Base-by-base conservation (phyloP, 1,284 basidiomycete genomes). In the Ustilago bromivora region DNA sequence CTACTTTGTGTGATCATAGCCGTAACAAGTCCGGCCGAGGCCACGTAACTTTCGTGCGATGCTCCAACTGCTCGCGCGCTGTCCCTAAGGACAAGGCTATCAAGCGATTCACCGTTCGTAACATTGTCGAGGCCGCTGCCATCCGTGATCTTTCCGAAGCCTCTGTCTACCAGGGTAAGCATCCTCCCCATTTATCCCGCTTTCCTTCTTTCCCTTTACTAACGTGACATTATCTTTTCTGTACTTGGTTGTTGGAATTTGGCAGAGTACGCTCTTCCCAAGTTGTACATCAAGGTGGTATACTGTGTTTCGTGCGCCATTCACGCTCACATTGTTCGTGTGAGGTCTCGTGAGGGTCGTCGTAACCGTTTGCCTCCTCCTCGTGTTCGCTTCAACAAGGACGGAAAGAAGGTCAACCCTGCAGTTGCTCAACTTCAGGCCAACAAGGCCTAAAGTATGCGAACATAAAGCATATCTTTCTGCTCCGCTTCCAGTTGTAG, bases 301-400 rank as follows among this genome's bases (percentile, higher is more conserved):
- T 99, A 99, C 91, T 99, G 96, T 88, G 93, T 99, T 76, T 98
- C 96, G 69, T 99, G 97, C 88, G 96, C 96, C 54, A 98, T 99
- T 88, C 96, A 99, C 91, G 96, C 96, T 84, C 96, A 99, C 89
- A 93, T 85, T 55, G 84, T 85, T 41, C 82, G 84, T 75, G 84
- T 86, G 11, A 82, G 84, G 46, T 85, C 83, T 57, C 78, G 81
- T 62, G 82, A 81, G 70, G 83, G 84, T 53, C 83, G 84, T 52
- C 80, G 84, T 62, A 83, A 72, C 80, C 84, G 84, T 78, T 63
- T 78, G 2, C 97, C 96, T 78, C 96, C 96, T 81, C 94, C 95
- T 57, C 93, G 97, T 83, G 89, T 98, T 82, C 91, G 97, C 86
- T 99, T 95, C 95, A 86, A 83, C 83, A 96, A 96, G 89, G 95